phyloP scores from a whole-genome alignment of 345 rosid genomes.

The Melastoma malabathricum region DNA sequence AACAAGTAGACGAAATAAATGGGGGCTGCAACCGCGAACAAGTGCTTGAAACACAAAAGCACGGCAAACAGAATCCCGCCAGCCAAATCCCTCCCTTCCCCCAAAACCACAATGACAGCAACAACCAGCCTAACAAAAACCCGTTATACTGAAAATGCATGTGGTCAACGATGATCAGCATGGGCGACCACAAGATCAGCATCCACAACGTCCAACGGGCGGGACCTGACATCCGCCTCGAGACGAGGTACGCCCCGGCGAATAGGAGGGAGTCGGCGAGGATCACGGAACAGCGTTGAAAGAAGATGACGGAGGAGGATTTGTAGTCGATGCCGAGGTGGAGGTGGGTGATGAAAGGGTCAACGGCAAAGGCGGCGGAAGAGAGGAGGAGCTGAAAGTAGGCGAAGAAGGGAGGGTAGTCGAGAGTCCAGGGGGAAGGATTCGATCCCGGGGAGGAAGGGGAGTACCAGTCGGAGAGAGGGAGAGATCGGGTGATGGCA shows the following conservation, averaged over 20 bases:
- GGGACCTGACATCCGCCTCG: conserved; percentile 16
- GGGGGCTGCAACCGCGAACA: conserved; percentile 93
- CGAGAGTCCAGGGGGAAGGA: conserved; percentile 65
- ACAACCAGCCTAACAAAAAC: conserved; percentile 58
- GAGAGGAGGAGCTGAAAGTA: conserved; percentile 23
- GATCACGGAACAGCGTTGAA: conserved; percentile 62
- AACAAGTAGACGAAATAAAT: conserved; percentile 75
- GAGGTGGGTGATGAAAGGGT: conserved; percentile 56
- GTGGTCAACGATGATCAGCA: conserved; percentile 71
- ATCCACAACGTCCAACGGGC: conserved; percentile 30
- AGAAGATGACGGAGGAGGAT: conserved; percentile 38
- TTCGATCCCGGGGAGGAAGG: conserved; percentile 77
- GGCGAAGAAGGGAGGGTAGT: conserved; percentile 55
- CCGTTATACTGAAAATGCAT: conserved; percentile 95
- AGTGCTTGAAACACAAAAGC: conserved; percentile 78
- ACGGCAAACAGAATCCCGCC: conserved; percentile 75
- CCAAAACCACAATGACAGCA: conserved; percentile 72
- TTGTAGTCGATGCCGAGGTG: conserved; percentile 41
- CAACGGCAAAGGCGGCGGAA: conserved; percentile 37
- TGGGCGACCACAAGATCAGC: conserved; percentile 75
- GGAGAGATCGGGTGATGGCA: conserved; percentile 69
- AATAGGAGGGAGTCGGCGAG: conserved; percentile 56
- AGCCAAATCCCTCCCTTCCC: conserved; percentile 62
- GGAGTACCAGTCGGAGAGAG: conserved; percentile 68
- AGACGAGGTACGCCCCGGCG: conserved; percentile 41